Conservation (phyloP, 2,329 filamentous ascomycete species). For the Xylariaceae sp. region DNA sequence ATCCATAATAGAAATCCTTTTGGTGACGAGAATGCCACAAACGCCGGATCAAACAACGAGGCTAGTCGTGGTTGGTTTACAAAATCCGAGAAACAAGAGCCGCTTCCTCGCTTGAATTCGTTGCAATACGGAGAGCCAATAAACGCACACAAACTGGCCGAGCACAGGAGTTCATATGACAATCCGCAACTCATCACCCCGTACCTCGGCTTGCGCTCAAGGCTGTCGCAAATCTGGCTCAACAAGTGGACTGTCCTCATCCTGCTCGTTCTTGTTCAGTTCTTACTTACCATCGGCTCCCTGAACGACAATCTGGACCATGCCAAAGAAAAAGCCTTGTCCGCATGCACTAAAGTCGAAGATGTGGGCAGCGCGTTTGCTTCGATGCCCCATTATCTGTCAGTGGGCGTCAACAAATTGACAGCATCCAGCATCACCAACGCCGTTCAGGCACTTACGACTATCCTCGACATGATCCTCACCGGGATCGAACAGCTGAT, state of each 20-base stretch:
- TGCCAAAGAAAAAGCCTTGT: slow-evolving; percentile 76
- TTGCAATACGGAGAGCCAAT: no score
- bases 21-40: no score
- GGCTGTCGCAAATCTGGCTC: slow-evolving; percentile 94
- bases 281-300: slow-evolving; percentile 70
- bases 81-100: no score
- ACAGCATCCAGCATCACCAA: slow-evolving; percentile 76
- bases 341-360: slow-evolving; percentile 88
- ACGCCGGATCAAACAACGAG: no score
- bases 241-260: slow-evolving; percentile 95
- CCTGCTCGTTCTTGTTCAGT: slow-evolving; percentile 75
- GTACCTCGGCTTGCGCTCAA: slow-evolving; percentile 84
- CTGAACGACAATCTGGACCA: slow-evolving; percentile 71
- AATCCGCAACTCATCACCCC: slow-evolving; percentile 66
- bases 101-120: no score
- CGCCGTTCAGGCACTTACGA: slow-evolving; percentile 74
- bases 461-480: slow-evolving; percentile 72
- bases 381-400: slow-evolving; percentile 96
- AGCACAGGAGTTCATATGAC: background rate
- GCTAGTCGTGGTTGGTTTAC: no score
- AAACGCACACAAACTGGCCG: no score
- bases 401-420: slow-evolving; percentile 80
- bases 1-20: no score
- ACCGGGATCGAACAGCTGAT: slow-evolving; percentile 83
- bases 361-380: slow-evolving; percentile 92